These are phyloP conservation scores for Zanthoxylum bungeanum DNA, from an alignment of 345 rosid genomes.

Conservation along the genomic window DNA sequence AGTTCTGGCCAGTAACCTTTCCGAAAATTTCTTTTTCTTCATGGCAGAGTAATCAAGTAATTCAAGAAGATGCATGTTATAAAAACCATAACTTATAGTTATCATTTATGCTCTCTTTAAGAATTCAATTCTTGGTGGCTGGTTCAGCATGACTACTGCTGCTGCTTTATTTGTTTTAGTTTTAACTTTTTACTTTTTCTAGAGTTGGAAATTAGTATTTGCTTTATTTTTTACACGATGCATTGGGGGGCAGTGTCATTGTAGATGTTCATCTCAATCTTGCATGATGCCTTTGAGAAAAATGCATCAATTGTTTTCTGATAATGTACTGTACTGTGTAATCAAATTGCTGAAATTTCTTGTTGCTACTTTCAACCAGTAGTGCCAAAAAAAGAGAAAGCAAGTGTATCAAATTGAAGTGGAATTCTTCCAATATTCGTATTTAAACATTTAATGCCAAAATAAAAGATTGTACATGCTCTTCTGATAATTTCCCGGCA, in stretches of 20 bases:
- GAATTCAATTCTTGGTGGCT: background rate
- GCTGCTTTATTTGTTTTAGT: background rate
- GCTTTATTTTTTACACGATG: background rate
- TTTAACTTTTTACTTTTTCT: background rate
- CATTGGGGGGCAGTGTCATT: too few relatives aligned
- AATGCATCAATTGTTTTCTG: background rate
- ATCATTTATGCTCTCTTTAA: background rate
- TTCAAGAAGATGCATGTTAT: constrained; percentile 15
- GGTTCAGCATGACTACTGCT: background rate
- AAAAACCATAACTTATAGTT: constrained; percentile 10
- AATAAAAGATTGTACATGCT: too few relatives aligned
- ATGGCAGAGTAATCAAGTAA: constrained; percentile 13
- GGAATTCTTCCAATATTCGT: too few relatives aligned
- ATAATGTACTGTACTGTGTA: too few relatives aligned
- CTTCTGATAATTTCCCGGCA: too few relatives aligned
- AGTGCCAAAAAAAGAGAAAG: too few relatives aligned
- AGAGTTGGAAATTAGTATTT: background rate
- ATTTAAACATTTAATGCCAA: too few relatives aligned
- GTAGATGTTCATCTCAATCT: background rate
- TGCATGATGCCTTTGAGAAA: too few relatives aligned
- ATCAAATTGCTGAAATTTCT: too few relatives aligned
- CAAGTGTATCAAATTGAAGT: too few relatives aligned
- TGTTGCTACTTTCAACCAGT: too few relatives aligned
- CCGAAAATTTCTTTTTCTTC: background rate
- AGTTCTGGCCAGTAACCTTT: constrained; percentile 13